A percentile compares a stretch with the other conserved stretches of the same genome.
These are phyloP conservation scores for Biancaea sappan DNA, from an alignment of 306 rosid genomes.

Conservation along the genomic window DNA sequence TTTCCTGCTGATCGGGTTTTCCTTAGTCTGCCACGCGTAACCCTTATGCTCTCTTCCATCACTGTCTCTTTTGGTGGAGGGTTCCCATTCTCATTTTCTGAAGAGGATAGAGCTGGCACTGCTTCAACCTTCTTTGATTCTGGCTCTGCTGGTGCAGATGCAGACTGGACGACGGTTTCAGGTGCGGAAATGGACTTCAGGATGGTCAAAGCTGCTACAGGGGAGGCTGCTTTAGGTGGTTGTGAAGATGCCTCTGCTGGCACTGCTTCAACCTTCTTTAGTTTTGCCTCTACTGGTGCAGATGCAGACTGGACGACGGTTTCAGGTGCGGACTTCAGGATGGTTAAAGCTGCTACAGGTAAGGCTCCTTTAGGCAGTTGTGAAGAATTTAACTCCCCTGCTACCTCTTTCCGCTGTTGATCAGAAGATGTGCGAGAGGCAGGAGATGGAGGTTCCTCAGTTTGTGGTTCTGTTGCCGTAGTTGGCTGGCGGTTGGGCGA, in stretches of 20 bases:
- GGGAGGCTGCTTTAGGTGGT: conserved; percentile 39
- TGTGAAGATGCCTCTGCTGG: conserved; percentile 38
- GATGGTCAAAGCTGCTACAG: conserved; percentile 33
- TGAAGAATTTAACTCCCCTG: conserved; percentile 53
- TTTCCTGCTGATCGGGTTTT: conserved; percentile 39
- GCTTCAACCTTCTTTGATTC: conserved; percentile 46
- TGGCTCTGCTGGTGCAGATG: conserved; percentile 36
- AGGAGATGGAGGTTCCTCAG: conserved; percentile 50
- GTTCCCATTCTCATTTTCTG: conserved; percentile 40
- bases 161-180: conserved; percentile 37
- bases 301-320: conserved; percentile 37
- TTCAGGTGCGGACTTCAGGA: conserved; percentile 44
- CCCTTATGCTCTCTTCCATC: conserved; percentile 45
- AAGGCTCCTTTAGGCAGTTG: conserved; percentile 42
- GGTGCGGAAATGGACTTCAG: conserved; percentile 43
- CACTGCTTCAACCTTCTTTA: conserved; percentile 42
- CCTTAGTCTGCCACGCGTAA: conserved; percentile 44
- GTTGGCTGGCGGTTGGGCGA: conserved; percentile 41
- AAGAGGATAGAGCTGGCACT: conserved; percentile 25
- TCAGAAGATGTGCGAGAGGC: conserved; percentile 49
- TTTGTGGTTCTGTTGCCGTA: conserved; percentile 38
- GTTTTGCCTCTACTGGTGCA: conserved; percentile 39
- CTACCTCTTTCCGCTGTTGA: conserved; percentile 52
- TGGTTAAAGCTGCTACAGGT: conserved; percentile 32
- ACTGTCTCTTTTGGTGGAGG: conserved; percentile 42